These are phyloP conservation scores for Stephania japonica DNA, from an alignment of 164 flowering plant genomes.

Conservation along the genomic window DNA sequence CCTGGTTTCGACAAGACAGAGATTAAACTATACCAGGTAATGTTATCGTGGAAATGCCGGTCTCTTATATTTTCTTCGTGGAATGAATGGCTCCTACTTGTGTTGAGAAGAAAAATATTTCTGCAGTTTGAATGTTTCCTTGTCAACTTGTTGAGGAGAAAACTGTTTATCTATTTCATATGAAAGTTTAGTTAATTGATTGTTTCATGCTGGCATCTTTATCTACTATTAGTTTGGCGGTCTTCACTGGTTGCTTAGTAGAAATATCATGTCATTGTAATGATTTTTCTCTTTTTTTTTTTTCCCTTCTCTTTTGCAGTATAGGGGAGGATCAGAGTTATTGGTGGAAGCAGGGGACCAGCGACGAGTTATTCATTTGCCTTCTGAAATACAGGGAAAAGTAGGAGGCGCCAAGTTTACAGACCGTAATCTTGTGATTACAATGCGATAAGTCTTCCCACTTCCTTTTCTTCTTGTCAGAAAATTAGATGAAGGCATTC, in stretches of 20 bases:
- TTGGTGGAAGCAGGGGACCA: slow-evolving; percentile 97
- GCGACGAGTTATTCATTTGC: slow-evolving; percentile 71
- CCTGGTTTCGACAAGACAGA: slow-evolving; percentile 96
- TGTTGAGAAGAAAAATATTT: too few species aligned
- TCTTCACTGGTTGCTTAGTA: background rate
- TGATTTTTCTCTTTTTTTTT: background rate
- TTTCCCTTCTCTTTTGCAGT: slow-evolving; percentile 47
- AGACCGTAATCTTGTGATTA: slow-evolving; percentile 60
- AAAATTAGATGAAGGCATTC: background rate
- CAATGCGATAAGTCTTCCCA: slow-evolving; percentile 34
- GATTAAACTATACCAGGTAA: slow-evolving; percentile 90
- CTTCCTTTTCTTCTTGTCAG: background rate
- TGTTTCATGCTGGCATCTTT: background rate
- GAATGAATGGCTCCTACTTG: background rate
- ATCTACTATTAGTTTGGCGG: background rate
- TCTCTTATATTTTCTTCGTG: background rate
- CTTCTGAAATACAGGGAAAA: slow-evolving; percentile 73
- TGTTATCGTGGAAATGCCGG: background rate
- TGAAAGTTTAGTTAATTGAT: background rate
- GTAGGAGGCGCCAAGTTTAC: slow-evolving; percentile 82
- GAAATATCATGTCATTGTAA: background rate
- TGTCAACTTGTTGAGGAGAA: background rate
- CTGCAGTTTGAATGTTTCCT: background rate
- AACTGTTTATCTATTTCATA: background rate
- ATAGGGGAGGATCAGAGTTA: slow-evolving; percentile 84